Percentiles rank a stretch among this genome's conserved stretches.
Conservation (phyloP, 306 rosid genomes). For the Cucurbita argyrosperma region DNA sequence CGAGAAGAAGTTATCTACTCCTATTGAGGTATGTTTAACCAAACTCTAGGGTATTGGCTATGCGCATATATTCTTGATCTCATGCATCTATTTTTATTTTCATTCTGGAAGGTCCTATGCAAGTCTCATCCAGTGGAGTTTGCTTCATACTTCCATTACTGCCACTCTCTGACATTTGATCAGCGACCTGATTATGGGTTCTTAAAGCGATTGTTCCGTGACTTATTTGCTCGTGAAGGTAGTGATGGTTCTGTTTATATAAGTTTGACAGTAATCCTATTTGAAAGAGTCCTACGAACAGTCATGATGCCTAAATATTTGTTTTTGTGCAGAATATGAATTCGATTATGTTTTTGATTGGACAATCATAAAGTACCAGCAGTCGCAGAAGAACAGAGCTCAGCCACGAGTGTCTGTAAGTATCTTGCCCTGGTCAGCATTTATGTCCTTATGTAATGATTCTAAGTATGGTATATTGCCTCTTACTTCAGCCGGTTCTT, state of each 20-base stretch:
- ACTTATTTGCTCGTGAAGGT: slow-evolving; percentile 85
- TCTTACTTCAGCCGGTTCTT: slow-evolving; percentile 35
- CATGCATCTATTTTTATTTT: not conserved
- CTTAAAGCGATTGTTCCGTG: slow-evolving; percentile 83
- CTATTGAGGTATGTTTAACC: slow-evolving; percentile 63
- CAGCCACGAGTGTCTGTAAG: slow-evolving; percentile 49
- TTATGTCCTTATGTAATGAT: not conserved
- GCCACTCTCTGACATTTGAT: slow-evolving; percentile 82
- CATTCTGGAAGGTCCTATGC: slow-evolving; percentile 54
- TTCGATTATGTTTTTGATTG: slow-evolving; percentile 81
- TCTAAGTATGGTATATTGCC: slow-evolving; percentile 17
- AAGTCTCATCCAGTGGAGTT: slow-evolving; percentile 91
- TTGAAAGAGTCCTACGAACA: not conserved
- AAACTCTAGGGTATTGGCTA: not conserved
- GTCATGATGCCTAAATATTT: not conserved
- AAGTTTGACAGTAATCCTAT: not conserved
- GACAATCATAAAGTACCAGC: slow-evolving; percentile 81
- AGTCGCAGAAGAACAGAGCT: slow-evolving; percentile 57
- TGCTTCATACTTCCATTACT: slow-evolving; percentile 91
- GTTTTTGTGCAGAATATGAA: slow-evolving; percentile 51
- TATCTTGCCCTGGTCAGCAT: slow-evolving; percentile 9
- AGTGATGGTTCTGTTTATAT: not conserved
- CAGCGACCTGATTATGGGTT: slow-evolving; percentile 98
- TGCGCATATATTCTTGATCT: slow-evolving; percentile 9
- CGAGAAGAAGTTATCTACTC: slow-evolving; percentile 90